phyloP scores from a whole-genome alignment of 768 basidiomycete genomes.

The Lentinula raphanica region DNA sequence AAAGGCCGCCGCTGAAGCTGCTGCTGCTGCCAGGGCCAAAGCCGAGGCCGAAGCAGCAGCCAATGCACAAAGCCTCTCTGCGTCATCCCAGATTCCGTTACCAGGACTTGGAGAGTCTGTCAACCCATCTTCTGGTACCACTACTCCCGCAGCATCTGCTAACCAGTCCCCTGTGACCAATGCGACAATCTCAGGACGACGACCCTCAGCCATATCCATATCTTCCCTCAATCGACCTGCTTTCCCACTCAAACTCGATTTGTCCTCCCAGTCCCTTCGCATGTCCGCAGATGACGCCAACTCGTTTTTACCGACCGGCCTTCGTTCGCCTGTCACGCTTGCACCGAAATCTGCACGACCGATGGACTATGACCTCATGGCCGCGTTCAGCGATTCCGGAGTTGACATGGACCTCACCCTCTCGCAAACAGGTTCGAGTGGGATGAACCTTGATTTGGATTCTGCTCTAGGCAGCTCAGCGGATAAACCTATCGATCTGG shows the following conservation, averaged over 20 bases:
- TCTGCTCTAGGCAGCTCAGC: conserved; percentile 52
- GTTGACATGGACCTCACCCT: conserved; percentile 62
- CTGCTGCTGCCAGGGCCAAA: conserved; percentile 21
- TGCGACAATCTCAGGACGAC: conserved; percentile 36
- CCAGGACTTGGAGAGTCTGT: conserved; percentile 1
- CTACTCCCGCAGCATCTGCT: not conserved
- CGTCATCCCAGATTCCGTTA: not conserved
- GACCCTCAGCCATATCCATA: conserved; percentile 74
- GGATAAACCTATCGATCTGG: conserved; percentile 79
- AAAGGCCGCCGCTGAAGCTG: conserved; percentile 33
- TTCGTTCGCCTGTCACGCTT: conserved; percentile 75
- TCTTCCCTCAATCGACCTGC: conserved; percentile 72
- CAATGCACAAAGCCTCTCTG: conserved; percentile 12
- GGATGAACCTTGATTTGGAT: conserved; percentile 29
- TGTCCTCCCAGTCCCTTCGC: conserved; percentile 64
- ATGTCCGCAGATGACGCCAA: conserved; percentile 58
- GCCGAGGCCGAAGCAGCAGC: conserved; percentile 19
- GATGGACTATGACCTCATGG: conserved; percentile 62
- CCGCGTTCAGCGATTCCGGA: conserved; percentile 39
- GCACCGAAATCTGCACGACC: conserved; percentile 76
- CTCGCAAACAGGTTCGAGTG: conserved; percentile 23
- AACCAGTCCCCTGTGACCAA: conserved; percentile 3
- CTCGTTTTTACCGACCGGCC: conserved; percentile 46
- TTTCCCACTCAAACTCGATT: conserved; percentile 73
- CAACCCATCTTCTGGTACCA: not conserved